phyloP scores from a whole-genome alignment of 2,329 filamentous ascomycete species.

The Aspergillus brasiliensis region DNA sequence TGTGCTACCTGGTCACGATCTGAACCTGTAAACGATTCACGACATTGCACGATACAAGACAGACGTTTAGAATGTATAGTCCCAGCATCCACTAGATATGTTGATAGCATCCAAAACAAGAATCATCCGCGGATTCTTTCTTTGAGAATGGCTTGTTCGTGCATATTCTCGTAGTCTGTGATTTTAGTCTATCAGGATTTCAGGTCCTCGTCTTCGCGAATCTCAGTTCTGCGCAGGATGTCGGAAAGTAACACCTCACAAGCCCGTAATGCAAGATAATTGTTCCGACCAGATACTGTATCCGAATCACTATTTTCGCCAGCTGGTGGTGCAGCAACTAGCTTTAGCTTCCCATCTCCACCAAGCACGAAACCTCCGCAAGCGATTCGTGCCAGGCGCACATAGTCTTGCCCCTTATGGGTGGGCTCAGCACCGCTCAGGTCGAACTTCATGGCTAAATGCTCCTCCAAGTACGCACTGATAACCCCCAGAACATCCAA shows the following conservation, averaged over 20 bases:
- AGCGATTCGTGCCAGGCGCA: conserved; percentile 40
- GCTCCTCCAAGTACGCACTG: conserved; percentile 38
- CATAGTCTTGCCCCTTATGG: conserved; percentile 24
- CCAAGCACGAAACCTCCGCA: conserved; percentile 44
- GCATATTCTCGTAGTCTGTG: not conserved
- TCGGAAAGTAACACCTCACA: conserved; percentile 35
- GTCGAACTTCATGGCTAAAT: conserved; percentile 45
- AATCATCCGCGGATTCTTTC: not conserved
- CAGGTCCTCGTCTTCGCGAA: conserved; percentile 15
- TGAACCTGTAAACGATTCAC: not conserved
- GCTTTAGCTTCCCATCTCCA: conserved; percentile 42
- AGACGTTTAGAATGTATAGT: conserved; percentile 2
- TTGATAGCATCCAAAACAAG: not conserved
- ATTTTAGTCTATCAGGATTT: not conserved
- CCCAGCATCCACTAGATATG: not conserved
- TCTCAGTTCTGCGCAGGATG: conserved; percentile 33
- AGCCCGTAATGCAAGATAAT: conserved; percentile 29
- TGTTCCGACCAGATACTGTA: conserved; percentile 21
- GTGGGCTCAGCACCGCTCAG: conserved; percentile 18
- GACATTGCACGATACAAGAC: not conserved
- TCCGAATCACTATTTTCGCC: conserved; percentile 21
- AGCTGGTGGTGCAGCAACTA: conserved; percentile 30
- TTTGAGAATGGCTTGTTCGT: not conserved
- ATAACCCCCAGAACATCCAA: conserved; percentile 30
- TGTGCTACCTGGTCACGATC: not conserved